A percentile compares a stretch with the other conserved stretches of the same genome.
Conservation (phyloP, 768 basidiomycete genomes). For the Boletus subcaerulescens region DNA sequence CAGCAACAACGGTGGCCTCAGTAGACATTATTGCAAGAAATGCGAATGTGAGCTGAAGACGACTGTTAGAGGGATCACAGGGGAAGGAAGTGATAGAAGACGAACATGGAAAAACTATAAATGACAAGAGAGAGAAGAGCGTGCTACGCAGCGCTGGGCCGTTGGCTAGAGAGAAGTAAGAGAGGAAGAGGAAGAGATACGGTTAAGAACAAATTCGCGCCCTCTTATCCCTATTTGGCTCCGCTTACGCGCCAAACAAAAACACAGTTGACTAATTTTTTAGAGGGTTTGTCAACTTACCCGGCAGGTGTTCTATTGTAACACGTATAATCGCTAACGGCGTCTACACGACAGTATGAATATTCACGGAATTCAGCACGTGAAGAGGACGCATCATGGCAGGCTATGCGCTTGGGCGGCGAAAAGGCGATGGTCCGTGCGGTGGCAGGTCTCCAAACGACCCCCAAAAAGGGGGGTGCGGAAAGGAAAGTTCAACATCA, state of each 20-base stretch:
- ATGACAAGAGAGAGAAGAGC: conserved; percentile 58
- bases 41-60: conserved; percentile 51
- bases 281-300: conserved; percentile 10
- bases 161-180: conserved; percentile 55
- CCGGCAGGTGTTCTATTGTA: not conserved
- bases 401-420: not conserved
- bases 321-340: conserved; percentile 6
- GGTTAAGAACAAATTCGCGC: conserved; percentile 34
- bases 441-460: conserved; percentile 25
- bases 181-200: conserved; percentile 49
- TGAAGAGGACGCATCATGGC: not conserved
- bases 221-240: conserved; percentile 43
- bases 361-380: not conserved
- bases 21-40: conserved; percentile 77
- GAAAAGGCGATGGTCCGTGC: conserved; percentile 22
- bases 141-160: conserved; percentile 55
- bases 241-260: conserved; percentile 40
- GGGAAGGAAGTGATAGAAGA: conserved; percentile 15
- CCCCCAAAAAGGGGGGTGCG: conserved; percentile 12
- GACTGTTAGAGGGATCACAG: not conserved
- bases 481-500: conserved; percentile 10
- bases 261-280: conserved; percentile 33
- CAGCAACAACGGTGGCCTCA: conserved; percentile 48
- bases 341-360: not conserved
- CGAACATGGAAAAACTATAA: conserved; percentile 51